These are phyloP conservation scores for Pascua sp. DNA, from an alignment of 1,284 basidiomycete species.

Conservation along the genomic window DNA sequence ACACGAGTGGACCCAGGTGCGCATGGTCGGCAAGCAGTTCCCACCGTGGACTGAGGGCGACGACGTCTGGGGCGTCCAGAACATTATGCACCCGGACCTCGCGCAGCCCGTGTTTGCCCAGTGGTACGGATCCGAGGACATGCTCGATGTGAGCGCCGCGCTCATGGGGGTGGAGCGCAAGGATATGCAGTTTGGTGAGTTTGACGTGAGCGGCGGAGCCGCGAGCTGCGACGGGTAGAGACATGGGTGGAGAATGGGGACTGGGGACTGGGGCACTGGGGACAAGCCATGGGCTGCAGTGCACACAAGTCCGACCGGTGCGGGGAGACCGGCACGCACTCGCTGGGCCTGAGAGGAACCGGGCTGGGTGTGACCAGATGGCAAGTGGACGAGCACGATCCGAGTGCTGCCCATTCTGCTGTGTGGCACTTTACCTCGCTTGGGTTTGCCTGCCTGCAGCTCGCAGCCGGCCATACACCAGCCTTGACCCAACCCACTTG, in stretches of 20 bases:
- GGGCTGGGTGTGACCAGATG: no score
- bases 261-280: background rate
- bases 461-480: no score
- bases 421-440: no score
- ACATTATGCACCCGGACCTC: conserved; percentile 72
- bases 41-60: conserved; percentile 58
- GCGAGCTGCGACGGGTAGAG: no score
- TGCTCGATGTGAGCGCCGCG: conserved; percentile 55
- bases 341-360: no score
- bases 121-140: conserved; percentile 64
- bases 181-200: conserved; percentile 66
- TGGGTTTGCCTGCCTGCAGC: no score
- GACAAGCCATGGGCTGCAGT: no score
- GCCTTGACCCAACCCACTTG: no score
- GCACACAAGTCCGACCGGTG: no score
- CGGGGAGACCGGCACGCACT: no score
- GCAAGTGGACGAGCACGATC: no score
- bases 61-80: conserved; percentile 74
- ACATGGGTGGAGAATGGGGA: background rate
- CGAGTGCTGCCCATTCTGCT: no score
- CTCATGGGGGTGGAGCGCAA: conserved; percentile 60
- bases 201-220: background rate
- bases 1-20: conserved; percentile 64
- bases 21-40: conserved; percentile 76
- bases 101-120: conserved; percentile 59